Percentiles rank a stretch among this genome's conserved stretches.
Evolutionary conservation across 164 flowering plant species (phyloP).

Genomic region (Saururus chinensis): DNA sequence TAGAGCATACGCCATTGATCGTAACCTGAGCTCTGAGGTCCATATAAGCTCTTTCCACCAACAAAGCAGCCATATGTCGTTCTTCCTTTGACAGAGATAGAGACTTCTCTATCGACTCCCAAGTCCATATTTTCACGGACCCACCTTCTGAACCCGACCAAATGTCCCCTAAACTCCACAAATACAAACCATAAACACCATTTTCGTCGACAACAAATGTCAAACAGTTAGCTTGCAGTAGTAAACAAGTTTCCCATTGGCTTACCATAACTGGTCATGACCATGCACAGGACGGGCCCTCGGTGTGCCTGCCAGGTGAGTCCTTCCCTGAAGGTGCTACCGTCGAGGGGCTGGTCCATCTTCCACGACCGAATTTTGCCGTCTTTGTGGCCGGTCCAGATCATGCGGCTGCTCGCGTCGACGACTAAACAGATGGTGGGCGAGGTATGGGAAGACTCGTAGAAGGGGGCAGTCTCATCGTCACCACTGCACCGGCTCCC

Average conservation of each 20-base stretch:
- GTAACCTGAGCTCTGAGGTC: slow-evolving; percentile 70
- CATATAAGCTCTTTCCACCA: slow-evolving; percentile 73
- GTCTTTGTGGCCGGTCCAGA: slow-evolving; percentile 95
- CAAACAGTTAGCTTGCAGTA: not conserved
- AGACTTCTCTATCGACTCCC: slow-evolving; percentile 91
- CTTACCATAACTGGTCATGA: slow-evolving; percentile 65
- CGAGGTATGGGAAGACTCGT: slow-evolving; percentile 44
- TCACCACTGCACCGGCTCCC: slow-evolving; percentile 47
- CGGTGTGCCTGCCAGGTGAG: slow-evolving; percentile 84
- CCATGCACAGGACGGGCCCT: slow-evolving; percentile 63
- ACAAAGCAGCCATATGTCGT: slow-evolving; percentile 75
- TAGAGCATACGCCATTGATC: slow-evolving; percentile 52
- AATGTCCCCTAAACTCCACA: slow-evolving; percentile 62
- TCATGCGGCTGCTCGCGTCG: slow-evolving; percentile 50
- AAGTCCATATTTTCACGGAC: slow-evolving; percentile 69
- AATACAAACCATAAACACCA: not conserved
- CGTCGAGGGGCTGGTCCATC: slow-evolving; percentile 53
- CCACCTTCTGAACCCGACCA: slow-evolving; percentile 97
- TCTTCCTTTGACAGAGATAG: slow-evolving; percentile 60
- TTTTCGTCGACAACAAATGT: not conserved
- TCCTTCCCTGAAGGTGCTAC: slow-evolving; percentile 48
- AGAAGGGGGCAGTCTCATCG: slow-evolving; percentile 72
- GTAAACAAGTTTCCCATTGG: no score
- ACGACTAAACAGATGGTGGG: slow-evolving; percentile 55
- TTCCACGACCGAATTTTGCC: slow-evolving; percentile 91